Conservation (phyloP, 768 basidiomycete species). For the Pulveroboletus sp. region DNA sequence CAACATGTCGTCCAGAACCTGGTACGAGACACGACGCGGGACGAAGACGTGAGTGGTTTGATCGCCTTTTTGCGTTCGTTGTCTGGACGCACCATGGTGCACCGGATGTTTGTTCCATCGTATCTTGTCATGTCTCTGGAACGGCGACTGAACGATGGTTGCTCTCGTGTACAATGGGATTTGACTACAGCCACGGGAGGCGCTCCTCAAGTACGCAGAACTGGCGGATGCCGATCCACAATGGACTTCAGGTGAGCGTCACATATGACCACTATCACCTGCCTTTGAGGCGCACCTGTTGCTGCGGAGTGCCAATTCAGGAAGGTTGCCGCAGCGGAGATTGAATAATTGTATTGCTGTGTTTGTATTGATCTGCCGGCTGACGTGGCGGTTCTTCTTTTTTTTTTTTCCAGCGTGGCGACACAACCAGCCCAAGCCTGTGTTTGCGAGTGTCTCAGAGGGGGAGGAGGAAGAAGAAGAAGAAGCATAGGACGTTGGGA, state of each 20-base stretch:
- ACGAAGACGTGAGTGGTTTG: constrained; percentile 83
- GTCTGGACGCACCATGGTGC: neutral
- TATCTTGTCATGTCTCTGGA: constrained; percentile 10
- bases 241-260: constrained; percentile 75
- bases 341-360: constrained; percentile 27
- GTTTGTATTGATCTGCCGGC: constrained; percentile 34
- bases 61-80: constrained; percentile 10
- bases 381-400: constrained; percentile 52
- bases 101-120: neutral
- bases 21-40: constrained; percentile 84
- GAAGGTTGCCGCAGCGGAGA: constrained; percentile 29
- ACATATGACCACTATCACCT: constrained; percentile 8
- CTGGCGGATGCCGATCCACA: constrained; percentile 71
- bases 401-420: constrained; percentile 72
- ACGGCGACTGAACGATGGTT: constrained; percentile 23
- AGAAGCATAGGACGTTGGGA: constrained; percentile 44
- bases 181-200: constrained; percentile 81
- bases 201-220: constrained; percentile 88
- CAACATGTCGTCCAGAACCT: constrained; percentile 95
- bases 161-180: constrained; percentile 13
- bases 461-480: constrained; percentile 56
- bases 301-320: constrained; percentile 29
- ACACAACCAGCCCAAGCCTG: constrained; percentile 79
- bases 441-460: constrained; percentile 63
- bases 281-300: constrained; percentile 8